Conservation (phyloP, 352 stramenopile species). For the Phytophthora crassamura region DNA sequence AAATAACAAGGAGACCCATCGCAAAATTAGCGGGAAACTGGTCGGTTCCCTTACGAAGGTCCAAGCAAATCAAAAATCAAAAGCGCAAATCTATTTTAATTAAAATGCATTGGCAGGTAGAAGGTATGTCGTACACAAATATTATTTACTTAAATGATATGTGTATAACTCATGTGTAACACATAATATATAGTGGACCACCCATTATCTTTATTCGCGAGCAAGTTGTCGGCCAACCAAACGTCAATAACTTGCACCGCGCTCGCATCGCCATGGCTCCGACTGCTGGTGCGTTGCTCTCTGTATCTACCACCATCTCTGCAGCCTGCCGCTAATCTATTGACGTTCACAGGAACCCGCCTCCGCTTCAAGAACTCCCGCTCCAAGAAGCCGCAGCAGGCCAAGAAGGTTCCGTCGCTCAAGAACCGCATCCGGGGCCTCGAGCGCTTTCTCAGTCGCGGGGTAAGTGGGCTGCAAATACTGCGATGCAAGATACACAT, state of each 20-base stretch:
- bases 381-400: slow-evolving; percentile 54
- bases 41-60: too few species aligned
- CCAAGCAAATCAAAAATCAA: too few species aligned
- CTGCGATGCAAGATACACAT: background rate
- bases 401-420: slow-evolving; percentile 80
- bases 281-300: slow-evolving; percentile 45
- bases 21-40: too few species aligned
- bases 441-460: slow-evolving; percentile 81
- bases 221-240: slow-evolving; percentile 23
- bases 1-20: too few species aligned
- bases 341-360: slow-evolving; percentile 55
- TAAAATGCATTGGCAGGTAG: too few species aligned
- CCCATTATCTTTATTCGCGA: background rate
- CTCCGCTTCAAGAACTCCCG: slow-evolving; percentile 73
- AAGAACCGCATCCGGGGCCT: slow-evolving; percentile 87
- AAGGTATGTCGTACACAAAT: too few species aligned
- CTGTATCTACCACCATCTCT: background rate
- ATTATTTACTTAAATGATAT: too few species aligned
- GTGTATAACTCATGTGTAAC: background rate
- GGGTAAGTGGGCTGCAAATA: slow-evolving; percentile 35
- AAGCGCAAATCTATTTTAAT: too few species aligned
- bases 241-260: slow-evolving; percentile 3
- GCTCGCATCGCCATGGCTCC: slow-evolving; percentile 45
- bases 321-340: background rate
- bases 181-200: background rate